Evolutionary conservation across 441 rosid genomes (phyloP).

Genomic region (Croton laevigatus): DNA sequence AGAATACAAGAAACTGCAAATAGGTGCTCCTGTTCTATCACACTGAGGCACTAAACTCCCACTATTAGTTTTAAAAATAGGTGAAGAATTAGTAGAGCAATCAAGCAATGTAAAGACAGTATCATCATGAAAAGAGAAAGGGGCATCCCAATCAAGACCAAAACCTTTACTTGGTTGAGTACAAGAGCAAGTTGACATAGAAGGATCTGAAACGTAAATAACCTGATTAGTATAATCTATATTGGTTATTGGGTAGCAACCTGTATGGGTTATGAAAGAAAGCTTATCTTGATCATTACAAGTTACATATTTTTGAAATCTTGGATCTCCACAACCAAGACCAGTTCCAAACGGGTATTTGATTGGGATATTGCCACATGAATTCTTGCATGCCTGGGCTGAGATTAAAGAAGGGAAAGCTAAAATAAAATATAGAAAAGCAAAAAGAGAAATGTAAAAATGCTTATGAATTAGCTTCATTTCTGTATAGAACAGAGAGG

Average conservation of each 20-base stretch:
- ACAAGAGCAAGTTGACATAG: slow-evolving; percentile 89
- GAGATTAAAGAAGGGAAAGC: slow-evolving; percentile 36
- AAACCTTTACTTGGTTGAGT: slow-evolving; percentile 76
- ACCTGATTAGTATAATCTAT: slow-evolving; percentile 64
- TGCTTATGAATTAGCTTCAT: slow-evolving; percentile 31
- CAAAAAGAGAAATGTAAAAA: slow-evolving; percentile 17
- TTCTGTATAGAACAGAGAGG: neutral
- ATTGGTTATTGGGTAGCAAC: slow-evolving; percentile 62
- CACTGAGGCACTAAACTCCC: slow-evolving; percentile 48
- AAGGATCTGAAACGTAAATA: slow-evolving; percentile 63
- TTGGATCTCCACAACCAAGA: slow-evolving; percentile 77
- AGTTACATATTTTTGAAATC: slow-evolving; percentile 57
- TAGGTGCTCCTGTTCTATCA: slow-evolving; percentile 70
- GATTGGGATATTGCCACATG: slow-evolving; percentile 59
- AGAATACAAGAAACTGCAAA: slow-evolving; percentile 80
- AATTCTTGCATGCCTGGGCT: slow-evolving; percentile 64
- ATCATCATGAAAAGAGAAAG: slow-evolving; percentile 74
- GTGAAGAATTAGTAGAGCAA: slow-evolving; percentile 54
- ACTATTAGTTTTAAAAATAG: slow-evolving; percentile 35
- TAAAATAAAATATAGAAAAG: slow-evolving; percentile 24
- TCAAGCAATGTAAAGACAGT: slow-evolving; percentile 77
- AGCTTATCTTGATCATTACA: slow-evolving; percentile 51
- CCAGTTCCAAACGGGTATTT: slow-evolving; percentile 81
- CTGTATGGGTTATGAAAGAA: slow-evolving; percentile 72
- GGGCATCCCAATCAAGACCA: slow-evolving; percentile 88